phyloP scores from a whole-genome alignment of 768 basidiomycete genomes.

The Podaxis rugospora region DNA sequence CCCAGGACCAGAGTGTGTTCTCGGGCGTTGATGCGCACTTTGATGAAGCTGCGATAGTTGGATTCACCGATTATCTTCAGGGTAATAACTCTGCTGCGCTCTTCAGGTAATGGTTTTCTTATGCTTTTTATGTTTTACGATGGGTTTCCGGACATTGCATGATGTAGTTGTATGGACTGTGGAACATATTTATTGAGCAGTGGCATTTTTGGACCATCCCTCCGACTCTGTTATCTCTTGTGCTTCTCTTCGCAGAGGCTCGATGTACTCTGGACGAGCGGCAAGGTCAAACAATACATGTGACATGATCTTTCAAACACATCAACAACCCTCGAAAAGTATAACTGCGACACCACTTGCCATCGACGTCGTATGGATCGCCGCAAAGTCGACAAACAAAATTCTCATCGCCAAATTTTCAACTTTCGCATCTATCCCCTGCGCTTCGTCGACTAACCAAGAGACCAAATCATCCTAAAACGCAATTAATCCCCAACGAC shows the following conservation, averaged over 20 bases:
- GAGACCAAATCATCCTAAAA: conserved; percentile 36
- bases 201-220: conserved; percentile 27
- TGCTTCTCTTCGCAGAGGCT: conserved; percentile 35
- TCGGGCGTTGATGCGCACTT: neutral
- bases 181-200: conserved; percentile 11
- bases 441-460: conserved; percentile 36
- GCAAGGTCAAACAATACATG: conserved; percentile 31
- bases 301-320: conserved; percentile 23
- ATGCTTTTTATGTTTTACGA: neutral
- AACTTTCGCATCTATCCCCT: conserved; percentile 18
- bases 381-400: conserved; percentile 21
- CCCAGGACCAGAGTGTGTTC: neutral
- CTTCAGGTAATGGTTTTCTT: neutral
- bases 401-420: conserved; percentile 23
- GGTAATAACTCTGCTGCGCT: neutral
- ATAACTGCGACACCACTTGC: conserved; percentile 18
- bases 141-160: neutral
- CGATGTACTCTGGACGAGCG: conserved; percentile 24
- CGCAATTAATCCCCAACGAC: neutral
- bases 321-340: no score
- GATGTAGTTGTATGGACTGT: no score
- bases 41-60: neutral
- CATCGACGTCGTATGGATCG: conserved; percentile 30
- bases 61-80: neutral
- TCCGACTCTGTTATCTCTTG: conserved; percentile 25